phyloP scores from a whole-genome alignment of 163 green algal species.

The Dunaliella salina region DNA sequence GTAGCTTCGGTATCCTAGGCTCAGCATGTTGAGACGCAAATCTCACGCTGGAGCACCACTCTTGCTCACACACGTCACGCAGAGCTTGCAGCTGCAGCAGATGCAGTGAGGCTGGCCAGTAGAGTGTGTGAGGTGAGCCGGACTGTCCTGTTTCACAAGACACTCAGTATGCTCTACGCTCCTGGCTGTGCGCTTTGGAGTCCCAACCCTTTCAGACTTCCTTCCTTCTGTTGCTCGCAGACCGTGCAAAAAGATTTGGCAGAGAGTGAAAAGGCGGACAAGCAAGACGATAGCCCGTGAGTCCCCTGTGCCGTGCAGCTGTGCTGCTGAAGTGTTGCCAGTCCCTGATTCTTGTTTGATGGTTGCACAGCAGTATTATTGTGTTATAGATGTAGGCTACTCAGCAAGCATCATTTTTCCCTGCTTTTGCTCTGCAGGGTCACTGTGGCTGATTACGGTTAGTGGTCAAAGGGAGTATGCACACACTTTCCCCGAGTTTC shows the following conservation, averaged over 20 bases:
- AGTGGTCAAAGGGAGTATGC: not conserved
- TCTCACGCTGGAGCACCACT: too few relatives aligned
- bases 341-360: too few relatives aligned
- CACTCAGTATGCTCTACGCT: too few relatives aligned
- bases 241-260: conserved; percentile 67
- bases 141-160: too few relatives aligned
- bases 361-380: too few relatives aligned
- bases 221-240: conserved; percentile 25
- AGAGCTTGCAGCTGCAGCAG: conserved; percentile 53
- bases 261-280: conserved; percentile 58
- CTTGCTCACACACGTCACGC: too few relatives aligned
- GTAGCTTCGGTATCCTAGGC: too few relatives aligned
- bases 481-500: too few relatives aligned
- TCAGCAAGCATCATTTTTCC: not conserved
- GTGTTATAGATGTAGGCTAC: too few relatives aligned
- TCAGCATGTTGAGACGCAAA: too few relatives aligned
- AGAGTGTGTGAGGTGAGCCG: conserved; percentile 58
- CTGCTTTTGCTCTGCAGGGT: conserved; percentile 36
- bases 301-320: not conserved
- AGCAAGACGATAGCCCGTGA: conserved; percentile 71
- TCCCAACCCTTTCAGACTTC: not conserved
- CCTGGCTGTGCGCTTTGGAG: too few relatives aligned
- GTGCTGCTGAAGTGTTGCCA: too few relatives aligned
- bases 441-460: conserved; percentile 88
- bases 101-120: conserved; percentile 61